Evolutionary conservation across 1,284 basidiomycete species (phyloP).

Genomic region (Ustilago shanxiensis): DNA sequence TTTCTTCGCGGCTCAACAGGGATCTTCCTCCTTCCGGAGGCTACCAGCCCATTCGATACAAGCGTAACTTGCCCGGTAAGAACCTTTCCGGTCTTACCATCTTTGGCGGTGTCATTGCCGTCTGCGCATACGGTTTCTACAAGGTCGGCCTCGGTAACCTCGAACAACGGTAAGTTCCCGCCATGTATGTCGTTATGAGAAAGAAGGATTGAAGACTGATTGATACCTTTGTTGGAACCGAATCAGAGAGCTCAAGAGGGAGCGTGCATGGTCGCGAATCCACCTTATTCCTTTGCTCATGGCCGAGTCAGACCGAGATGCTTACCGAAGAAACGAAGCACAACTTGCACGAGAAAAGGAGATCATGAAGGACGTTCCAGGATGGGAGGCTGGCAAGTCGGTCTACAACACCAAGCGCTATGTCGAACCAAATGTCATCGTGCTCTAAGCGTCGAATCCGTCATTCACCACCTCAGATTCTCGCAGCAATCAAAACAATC

Average conservation of each 20-base stretch:
- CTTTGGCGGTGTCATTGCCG: slow-evolving; percentile 83
- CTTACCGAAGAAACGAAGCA: slow-evolving; percentile 85
- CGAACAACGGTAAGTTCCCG: slow-evolving; percentile 86
- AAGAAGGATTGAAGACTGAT: background rate
- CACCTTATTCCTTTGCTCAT: slow-evolving; percentile 87
- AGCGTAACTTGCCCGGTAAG: slow-evolving; percentile 91
- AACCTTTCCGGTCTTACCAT: slow-evolving; percentile 90
- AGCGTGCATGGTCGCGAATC: slow-evolving; percentile 95
- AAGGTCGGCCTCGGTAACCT: slow-evolving; percentile 88
- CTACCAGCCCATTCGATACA: slow-evolving; percentile 93
- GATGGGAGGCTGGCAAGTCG: slow-evolving; percentile 84
- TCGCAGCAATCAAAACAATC: no score
- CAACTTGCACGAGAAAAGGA: slow-evolving; percentile 83
- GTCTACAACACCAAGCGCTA: slow-evolving; percentile 88
- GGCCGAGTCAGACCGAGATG: slow-evolving; percentile 92
- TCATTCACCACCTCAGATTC: no score
- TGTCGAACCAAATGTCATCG: slow-evolving; percentile 75
- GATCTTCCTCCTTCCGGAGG: slow-evolving; percentile 96
- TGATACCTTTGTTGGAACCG: background rate
- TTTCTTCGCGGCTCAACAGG: slow-evolving; percentile 72
- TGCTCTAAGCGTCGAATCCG: slow-evolving; percentile 70
- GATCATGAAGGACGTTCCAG: slow-evolving; percentile 95
- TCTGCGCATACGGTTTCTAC: slow-evolving; percentile 94
- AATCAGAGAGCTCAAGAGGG: slow-evolving; percentile 88
- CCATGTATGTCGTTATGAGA: no score